These are phyloP conservation scores for Blastobotrys proliferans DNA, from an alignment of 1,139 yeast genomes.

Conservation along the genomic window DNA sequence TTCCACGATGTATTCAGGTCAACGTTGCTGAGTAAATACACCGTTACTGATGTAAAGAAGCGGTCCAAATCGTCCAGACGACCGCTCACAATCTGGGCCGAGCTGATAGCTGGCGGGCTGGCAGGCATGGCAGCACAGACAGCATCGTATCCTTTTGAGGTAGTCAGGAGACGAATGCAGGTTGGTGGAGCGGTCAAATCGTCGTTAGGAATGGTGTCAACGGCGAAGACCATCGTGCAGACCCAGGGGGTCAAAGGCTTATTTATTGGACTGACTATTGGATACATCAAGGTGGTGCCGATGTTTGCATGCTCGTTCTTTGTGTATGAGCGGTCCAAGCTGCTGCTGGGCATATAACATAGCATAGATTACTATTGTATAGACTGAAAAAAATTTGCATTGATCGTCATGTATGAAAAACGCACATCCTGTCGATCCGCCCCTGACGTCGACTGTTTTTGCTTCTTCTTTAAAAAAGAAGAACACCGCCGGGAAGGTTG, in stretches of 20 bases:
- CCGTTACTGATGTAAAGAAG: conserved; percentile 14
- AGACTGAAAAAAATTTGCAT: no score
- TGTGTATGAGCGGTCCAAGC: conserved; percentile 85
- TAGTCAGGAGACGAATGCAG: conserved; percentile 90
- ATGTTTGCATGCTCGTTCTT: conserved; percentile 97
- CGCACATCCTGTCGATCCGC: no score
- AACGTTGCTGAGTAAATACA: conserved; percentile 33
- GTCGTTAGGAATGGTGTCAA: conserved; percentile 36
- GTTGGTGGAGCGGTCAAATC: conserved; percentile 69
- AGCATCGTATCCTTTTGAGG: conserved; percentile 96
- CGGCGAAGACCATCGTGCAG: conserved; percentile 46
- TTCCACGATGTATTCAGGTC: conserved; percentile 85
- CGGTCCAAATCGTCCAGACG: conserved; percentile 36
- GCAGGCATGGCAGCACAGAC: conserved; percentile 96
- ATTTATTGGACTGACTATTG: conserved; percentile 90
- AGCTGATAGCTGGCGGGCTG: conserved; percentile 86
- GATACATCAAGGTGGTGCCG: conserved; percentile 91
- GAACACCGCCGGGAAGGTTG: no score
- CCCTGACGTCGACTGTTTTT: no score
- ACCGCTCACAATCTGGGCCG: conserved; percentile 81
- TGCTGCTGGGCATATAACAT: conserved; percentile 52
- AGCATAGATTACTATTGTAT: background rate
- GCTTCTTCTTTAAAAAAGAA: no score
- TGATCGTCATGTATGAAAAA: no score
- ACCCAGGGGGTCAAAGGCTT: conserved; percentile 82